phyloP scores from a whole-genome alignment of 108 stramenopile genomes.

The Nannochloropsis salina region DNA sequence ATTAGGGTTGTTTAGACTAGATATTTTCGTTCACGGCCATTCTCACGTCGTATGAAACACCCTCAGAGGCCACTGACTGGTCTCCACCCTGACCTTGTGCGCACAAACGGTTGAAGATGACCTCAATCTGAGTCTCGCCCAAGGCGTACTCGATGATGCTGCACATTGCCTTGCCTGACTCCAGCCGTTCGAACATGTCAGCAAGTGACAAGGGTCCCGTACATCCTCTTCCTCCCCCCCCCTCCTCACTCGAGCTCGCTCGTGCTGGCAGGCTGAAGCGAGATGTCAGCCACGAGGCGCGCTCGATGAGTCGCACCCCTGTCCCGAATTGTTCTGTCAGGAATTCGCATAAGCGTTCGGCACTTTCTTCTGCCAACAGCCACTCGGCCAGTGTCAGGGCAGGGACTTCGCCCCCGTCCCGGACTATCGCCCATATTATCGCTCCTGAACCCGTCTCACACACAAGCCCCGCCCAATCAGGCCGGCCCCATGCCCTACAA shows the following conservation, averaged over 20 bases:
- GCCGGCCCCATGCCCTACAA: not conserved
- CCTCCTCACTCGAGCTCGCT: constrained; percentile 18
- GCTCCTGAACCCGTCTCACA: constrained; percentile 6
- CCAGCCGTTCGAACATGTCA: constrained; percentile 35
- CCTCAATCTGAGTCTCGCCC: constrained; percentile 38
- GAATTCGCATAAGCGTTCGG: not conserved
- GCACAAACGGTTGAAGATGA: constrained; percentile 43
- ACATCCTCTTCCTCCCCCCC: not conserved
- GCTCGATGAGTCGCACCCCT: not conserved
- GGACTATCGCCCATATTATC: constrained; percentile 20
- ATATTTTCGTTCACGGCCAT: no score
- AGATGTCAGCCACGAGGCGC: not conserved
- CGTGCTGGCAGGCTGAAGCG: not conserved
- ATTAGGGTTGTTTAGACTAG: no score
- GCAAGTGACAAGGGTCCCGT: constrained; percentile 25
- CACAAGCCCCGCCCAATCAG: constrained; percentile 23
- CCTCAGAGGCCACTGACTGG: not conserved
- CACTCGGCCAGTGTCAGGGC: not conserved
- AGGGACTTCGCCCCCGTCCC: constrained; percentile 18
- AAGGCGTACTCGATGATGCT: constrained; percentile 35
- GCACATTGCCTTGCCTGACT: constrained; percentile 28
- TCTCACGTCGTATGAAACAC: no score
- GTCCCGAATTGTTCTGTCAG: not conserved
- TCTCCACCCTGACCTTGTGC: not conserved
- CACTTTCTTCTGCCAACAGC: not conserved